Evolutionary conservation across 1,284 basidiomycete genomes (phyloP).

Genomic region (Sanghuangporus weigelae): DNA sequence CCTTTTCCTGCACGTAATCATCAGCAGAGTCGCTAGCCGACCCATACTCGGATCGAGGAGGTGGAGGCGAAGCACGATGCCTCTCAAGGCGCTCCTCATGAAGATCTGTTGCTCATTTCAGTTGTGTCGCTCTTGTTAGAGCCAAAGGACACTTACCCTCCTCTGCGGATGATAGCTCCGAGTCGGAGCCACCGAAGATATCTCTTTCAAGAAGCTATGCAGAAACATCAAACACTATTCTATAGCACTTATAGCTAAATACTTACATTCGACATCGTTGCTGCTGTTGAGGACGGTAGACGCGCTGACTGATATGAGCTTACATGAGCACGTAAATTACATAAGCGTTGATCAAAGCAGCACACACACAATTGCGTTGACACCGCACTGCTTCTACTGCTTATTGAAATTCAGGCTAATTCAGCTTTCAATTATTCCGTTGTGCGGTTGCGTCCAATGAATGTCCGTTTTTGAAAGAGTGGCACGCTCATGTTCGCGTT

Average conservation of each 20-base stretch:
- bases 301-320: background rate
- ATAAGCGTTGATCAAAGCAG: background rate
- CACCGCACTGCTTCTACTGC: no score
- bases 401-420: no score
- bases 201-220: slow-evolving; percentile 49
- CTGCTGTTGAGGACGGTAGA: background rate
- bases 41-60: slow-evolving; percentile 39
- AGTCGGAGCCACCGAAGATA: slow-evolving; percentile 75
- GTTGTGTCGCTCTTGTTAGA: background rate
- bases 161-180: slow-evolving; percentile 69
- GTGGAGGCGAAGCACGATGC: slow-evolving; percentile 24
- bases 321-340: background rate
- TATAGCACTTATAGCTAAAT: background rate
- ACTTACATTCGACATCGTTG: slow-evolving; percentile 2
- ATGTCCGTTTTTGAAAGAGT: no score
- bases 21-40: slow-evolving; percentile 64
- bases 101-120: slow-evolving; percentile 28
- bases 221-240: background rate
- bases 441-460: no score
- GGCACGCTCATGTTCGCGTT: no score
- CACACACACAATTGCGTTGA: background rate
- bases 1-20: slow-evolving; percentile 57
- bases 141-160: slow-evolving; percentile 38
- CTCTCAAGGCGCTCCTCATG: slow-evolving; percentile 23
- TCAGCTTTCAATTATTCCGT: no score